Conservation (phyloP, 2,329 filamentous ascomycete genomes). For the Sporothrix mexicana region DNA sequence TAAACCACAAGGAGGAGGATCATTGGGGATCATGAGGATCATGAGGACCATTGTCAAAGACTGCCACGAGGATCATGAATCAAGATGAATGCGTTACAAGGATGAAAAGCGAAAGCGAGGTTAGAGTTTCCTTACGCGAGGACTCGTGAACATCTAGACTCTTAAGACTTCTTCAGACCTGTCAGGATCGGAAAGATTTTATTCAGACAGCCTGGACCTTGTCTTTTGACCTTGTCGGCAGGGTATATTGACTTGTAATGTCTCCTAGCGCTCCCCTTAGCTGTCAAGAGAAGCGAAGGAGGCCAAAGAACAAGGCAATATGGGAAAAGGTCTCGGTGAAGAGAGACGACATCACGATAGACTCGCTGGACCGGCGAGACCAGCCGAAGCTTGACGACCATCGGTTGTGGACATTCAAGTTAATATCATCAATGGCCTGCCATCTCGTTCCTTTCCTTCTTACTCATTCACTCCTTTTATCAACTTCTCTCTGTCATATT, state of each 20-base stretch:
- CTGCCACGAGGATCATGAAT: no score
- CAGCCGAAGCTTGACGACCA: background rate
- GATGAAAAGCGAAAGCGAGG: no score
- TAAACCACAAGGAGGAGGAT: slow-evolving; percentile 1
- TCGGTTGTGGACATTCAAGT: background rate
- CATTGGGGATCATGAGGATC: no score
- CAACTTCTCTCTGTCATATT: background rate
- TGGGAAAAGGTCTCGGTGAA: background rate
- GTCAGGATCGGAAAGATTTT: background rate
- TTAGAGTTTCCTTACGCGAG: background rate
- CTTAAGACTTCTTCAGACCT: no score
- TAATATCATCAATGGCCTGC: background rate
- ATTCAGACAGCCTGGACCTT: background rate
- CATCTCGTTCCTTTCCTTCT: background rate
- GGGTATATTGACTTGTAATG: background rate
- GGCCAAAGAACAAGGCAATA: background rate
- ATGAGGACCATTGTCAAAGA: no score
- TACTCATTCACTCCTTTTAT: background rate
- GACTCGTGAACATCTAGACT: background rate
- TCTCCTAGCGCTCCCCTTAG: slow-evolving; percentile 1
- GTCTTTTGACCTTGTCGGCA: no score
- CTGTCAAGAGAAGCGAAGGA: slow-evolving; percentile 15
- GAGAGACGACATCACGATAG: background rate
- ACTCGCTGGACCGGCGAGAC: background rate
- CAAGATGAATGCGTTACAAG: no score